Conservation (phyloP, 2,329 filamentous ascomycete genomes). For the Xylariaceae sp. region DNA sequence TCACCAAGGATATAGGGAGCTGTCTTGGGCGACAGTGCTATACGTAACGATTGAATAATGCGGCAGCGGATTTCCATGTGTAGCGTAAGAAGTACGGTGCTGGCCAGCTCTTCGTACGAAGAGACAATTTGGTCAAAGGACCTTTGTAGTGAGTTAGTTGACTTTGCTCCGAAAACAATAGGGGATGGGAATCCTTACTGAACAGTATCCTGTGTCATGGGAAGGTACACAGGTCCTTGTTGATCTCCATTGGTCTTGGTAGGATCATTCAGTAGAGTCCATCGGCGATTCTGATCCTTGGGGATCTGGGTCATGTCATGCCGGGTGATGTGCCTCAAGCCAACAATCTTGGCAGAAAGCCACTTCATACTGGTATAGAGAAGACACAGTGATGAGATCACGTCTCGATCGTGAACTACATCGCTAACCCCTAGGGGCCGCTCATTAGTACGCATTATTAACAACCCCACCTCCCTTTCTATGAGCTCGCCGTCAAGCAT, state of each 20-base stretch:
- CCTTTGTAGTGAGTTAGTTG: constrained; percentile 38
- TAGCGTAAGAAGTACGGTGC: constrained; percentile 73
- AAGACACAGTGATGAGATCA: constrained; percentile 76
- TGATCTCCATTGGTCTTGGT: constrained; percentile 52
- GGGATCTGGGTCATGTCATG: constrained; percentile 56
- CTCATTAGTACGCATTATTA: constrained; percentile 55
- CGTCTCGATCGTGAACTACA: constrained; percentile 84
- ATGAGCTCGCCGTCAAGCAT: constrained; percentile 52
- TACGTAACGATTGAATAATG: constrained; percentile 71
- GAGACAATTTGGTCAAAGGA: constrained; percentile 82
- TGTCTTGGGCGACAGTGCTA: constrained; percentile 54
- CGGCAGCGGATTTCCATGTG: constrained; percentile 86
- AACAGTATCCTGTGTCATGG: constrained; percentile 80
- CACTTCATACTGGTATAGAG: constrained; percentile 98
- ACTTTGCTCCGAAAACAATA: neutral
- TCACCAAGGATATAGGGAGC: constrained; percentile 60
- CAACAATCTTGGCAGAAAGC: constrained; percentile 77
- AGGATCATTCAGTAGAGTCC: constrained; percentile 72
- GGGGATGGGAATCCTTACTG: constrained; percentile 49
- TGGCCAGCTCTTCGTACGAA: constrained; percentile 75
- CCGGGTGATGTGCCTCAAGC: constrained; percentile 75
- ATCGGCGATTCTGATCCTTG: constrained; percentile 63
- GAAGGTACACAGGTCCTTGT: constrained; percentile 68
- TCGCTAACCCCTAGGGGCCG: constrained; percentile 67
- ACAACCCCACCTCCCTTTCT: constrained; percentile 55